These are phyloP conservation scores for Rhodosporidiobolus odoratus DNA, from an alignment of 768 basidiomycete species.

Conservation along the genomic window DNA sequence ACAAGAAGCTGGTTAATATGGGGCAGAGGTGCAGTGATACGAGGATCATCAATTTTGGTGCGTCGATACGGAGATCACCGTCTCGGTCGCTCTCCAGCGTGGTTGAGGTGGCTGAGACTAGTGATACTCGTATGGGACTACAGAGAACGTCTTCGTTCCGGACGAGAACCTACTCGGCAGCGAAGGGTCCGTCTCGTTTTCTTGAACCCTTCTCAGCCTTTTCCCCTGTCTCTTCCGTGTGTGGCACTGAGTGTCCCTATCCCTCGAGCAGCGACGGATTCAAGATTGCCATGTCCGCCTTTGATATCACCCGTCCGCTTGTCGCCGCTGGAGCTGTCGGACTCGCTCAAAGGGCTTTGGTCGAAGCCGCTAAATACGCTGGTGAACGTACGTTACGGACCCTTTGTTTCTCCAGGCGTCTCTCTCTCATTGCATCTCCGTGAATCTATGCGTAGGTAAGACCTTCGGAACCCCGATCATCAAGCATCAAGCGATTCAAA, in stretches of 20 bases:
- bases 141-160: constrained; percentile 37
- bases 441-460: constrained; percentile 25
- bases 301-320: constrained; percentile 50
- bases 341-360: constrained; percentile 47
- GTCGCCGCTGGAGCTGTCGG: constrained; percentile 49
- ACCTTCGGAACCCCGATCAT: constrained; percentile 50
- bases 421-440: neutral
- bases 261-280: constrained; percentile 13
- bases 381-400: constrained; percentile 45
- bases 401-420: too few relatives aligned
- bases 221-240: neutral
- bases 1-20: constrained; percentile 47
- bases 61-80: neutral
- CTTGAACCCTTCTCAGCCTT: neutral
- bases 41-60: constrained; percentile 47
- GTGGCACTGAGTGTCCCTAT: neutral
- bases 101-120: too few relatives aligned
- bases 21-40: constrained; percentile 50
- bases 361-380: constrained; percentile 49
- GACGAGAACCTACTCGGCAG: constrained; percentile 46
- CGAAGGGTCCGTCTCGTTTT: constrained; percentile 42
- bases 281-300: constrained; percentile 47
- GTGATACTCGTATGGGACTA: constrained; percentile 6
- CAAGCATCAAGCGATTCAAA: constrained; percentile 48
- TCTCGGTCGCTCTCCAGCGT: too few relatives aligned